Conservation (phyloP, 345 rosid species). For the Eucalyptus camaldulensis region DNA sequence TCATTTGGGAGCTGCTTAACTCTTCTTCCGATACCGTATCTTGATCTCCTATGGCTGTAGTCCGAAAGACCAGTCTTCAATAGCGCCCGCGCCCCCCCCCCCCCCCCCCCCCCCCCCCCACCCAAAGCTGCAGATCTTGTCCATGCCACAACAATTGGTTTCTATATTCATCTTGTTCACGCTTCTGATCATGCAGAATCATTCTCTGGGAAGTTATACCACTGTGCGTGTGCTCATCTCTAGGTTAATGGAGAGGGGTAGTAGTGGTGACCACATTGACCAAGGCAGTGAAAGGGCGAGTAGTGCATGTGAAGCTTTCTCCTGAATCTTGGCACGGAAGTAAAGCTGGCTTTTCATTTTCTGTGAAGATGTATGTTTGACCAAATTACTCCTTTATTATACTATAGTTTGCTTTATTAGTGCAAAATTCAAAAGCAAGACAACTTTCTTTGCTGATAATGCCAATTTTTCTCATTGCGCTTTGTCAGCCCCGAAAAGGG, state of each 20-base stretch:
- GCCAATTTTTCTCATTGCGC: background rate
- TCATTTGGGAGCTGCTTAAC: background rate
- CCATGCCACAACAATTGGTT: background rate
- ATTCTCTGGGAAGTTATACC: background rate
- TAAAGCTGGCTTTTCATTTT: background rate
- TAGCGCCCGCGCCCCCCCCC: too few relatives aligned
- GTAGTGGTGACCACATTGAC: background rate
- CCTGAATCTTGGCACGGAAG: background rate
- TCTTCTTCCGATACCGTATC: background rate
- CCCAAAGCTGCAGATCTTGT: background rate
- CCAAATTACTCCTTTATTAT: background rate
- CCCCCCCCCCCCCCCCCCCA: background rate
- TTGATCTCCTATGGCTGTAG: background rate
- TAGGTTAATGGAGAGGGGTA: background rate
- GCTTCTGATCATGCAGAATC: background rate
- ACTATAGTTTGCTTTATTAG: background rate
- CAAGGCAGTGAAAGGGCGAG: background rate
- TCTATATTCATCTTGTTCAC: background rate
- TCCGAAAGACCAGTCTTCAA: background rate
- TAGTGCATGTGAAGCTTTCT: background rate
- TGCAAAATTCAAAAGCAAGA: background rate
- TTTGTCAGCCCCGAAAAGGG: background rate
- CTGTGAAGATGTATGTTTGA: background rate
- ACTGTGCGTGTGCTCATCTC: background rate
- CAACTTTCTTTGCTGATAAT: background rate